Percentiles rank a stretch among this genome's conserved stretches.
Conservation (phyloP, 225 moss, liverwort and hornwort genomes). For the Pleurozium schreberi region DNA sequence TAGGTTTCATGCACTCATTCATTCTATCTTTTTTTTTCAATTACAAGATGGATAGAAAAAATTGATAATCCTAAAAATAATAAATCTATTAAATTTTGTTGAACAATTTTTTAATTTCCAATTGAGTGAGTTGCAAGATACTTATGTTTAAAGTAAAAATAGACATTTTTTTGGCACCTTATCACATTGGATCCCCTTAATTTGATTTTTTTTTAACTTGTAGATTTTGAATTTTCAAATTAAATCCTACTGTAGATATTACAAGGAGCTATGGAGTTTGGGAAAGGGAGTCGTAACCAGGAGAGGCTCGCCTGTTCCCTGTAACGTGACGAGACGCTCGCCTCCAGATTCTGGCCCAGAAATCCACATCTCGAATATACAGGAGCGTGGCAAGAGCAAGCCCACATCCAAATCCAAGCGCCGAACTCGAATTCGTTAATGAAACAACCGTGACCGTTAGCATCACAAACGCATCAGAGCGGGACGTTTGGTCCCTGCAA, state of each 20-base stretch:
- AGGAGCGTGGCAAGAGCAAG: slow-evolving; percentile 28
- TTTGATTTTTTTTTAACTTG: neutral
- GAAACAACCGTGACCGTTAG: slow-evolving; percentile 50
- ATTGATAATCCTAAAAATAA: neutral
- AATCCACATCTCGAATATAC: slow-evolving; percentile 24
- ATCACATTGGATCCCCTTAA: neutral
- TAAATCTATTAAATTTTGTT: neutral
- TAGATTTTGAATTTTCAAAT: neutral
- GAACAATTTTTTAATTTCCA: neutral
- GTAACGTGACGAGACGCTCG: neutral
- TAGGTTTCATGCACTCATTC: neutral
- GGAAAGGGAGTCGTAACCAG: neutral
- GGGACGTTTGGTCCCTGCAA: slow-evolving; percentile 57
- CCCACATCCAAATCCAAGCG: slow-evolving; percentile 46
- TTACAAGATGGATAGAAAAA: neutral
- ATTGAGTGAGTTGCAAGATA: neutral
- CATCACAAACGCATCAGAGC: slow-evolving; percentile 62
- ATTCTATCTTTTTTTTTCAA: neutral
- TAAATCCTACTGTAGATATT: neutral
- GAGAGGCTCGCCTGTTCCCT: neutral
- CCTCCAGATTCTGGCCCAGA: slow-evolving; percentile 36
- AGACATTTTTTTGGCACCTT: neutral
- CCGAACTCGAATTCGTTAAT: slow-evolving; percentile 45
- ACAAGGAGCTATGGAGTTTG: neutral
- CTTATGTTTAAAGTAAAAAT: neutral